Evolutionary conservation across 2,329 filamentous ascomycete species (phyloP).

Genomic region (Venturia pyrina): DNA sequence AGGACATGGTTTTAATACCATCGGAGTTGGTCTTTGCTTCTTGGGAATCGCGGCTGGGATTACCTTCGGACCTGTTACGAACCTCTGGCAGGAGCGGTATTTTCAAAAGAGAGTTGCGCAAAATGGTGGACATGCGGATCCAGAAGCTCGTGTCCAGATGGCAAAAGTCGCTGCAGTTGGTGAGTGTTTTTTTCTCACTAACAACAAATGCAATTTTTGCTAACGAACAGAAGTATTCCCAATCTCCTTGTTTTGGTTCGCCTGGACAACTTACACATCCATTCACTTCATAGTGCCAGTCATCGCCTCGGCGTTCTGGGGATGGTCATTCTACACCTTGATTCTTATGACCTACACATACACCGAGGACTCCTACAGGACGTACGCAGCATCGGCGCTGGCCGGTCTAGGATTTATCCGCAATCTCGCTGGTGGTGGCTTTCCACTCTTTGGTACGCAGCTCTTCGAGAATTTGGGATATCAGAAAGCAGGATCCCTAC

Average conservation of each 20-base stretch:
- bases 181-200: slow-evolving; percentile 27
- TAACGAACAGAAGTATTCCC: slow-evolving; percentile 35
- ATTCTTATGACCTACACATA: slow-evolving; percentile 82
- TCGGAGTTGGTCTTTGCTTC: slow-evolving; percentile 62
- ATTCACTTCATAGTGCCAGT: slow-evolving; percentile 77
- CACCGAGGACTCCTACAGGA: slow-evolving; percentile 65
- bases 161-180: slow-evolving; percentile 72
- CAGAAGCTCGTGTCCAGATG: slow-evolving; percentile 69
- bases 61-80: slow-evolving; percentile 44
- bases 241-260: slow-evolving; percentile 72
- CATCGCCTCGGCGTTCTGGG: slow-evolving; percentile 64
- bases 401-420: slow-evolving; percentile 70
- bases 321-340: slow-evolving; percentile 49
- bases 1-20: slow-evolving; percentile 24
- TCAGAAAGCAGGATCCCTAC: slow-evolving; percentile 68
- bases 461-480: slow-evolving; percentile 63
- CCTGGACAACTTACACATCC: slow-evolving; percentile 74
- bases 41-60: slow-evolving; percentile 55
- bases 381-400: slow-evolving; percentile 72
- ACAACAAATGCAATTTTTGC: too few species aligned
- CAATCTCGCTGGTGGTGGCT: slow-evolving; percentile 60
- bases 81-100: slow-evolving; percentile 46
- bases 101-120: slow-evolving; percentile 45
- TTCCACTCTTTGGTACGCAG: slow-evolving; percentile 63
- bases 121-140: slow-evolving; percentile 56